Conservation (phyloP, 441 rosid genomes). For the Syzygium syzygioides region DNA sequence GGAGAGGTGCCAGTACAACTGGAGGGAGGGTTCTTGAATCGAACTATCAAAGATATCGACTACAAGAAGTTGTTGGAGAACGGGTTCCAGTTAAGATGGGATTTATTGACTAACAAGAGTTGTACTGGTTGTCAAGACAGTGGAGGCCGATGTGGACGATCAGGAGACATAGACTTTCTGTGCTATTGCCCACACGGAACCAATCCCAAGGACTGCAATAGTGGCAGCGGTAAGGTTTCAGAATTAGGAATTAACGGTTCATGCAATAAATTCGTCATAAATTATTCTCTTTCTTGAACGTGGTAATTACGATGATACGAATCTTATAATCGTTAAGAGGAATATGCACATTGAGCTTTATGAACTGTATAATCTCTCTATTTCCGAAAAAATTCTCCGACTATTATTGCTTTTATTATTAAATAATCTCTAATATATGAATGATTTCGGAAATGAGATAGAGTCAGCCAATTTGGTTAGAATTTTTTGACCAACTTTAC, state of each 20-base stretch:
- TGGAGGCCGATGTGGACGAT: conserved; percentile 49
- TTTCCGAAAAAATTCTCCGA: too few relatives aligned
- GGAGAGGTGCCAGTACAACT: not conserved
- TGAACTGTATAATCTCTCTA: not conserved
- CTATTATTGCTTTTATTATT: too few relatives aligned
- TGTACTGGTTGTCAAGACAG: conserved; percentile 38
- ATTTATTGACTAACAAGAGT: not conserved
- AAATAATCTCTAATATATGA: too few relatives aligned
- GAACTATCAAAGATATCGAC: conserved; percentile 1
- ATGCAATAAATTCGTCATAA: too few relatives aligned
- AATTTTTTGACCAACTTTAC: too few relatives aligned
- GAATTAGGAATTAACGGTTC: not conserved
- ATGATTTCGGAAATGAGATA: too few relatives aligned
- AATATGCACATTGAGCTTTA: not conserved
- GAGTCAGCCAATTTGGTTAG: too few relatives aligned
- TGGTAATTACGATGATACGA: not conserved
- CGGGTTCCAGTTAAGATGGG: conserved; percentile 52
- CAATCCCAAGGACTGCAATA: not conserved
- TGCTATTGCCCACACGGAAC: conserved; percentile 44
- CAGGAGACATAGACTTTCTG: conserved; percentile 9
- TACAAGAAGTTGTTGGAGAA: conserved; percentile 27
- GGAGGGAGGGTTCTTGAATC: not conserved
- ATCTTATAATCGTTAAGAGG: not conserved
- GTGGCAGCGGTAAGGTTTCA: not conserved
- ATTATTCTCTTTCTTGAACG: too few relatives aligned